Percentiles rank a stretch among this genome's conserved stretches.
These are phyloP conservation scores for Chalaropsis thielavioides DNA, from an alignment of 2,329 filamentous ascomycete species.

Conservation along the genomic window DNA sequence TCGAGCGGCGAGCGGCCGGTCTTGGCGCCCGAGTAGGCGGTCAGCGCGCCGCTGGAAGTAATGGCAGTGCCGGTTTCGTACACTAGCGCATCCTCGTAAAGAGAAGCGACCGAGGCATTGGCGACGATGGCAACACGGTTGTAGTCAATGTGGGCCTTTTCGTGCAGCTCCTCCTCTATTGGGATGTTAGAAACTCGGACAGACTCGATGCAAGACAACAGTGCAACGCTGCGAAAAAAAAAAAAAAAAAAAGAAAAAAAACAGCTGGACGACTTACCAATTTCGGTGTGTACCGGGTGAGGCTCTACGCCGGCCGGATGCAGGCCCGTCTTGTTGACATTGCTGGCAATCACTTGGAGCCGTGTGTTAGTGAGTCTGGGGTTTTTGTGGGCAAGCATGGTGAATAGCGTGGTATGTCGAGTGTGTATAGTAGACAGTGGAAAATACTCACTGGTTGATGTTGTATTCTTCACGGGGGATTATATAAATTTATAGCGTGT, in stretches of 20 bases:
- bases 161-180: constrained; percentile 80
- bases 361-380: constrained; percentile 11
- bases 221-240: not conserved
- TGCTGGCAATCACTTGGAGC: constrained; percentile 37
- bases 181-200: constrained; percentile 18
- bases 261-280: constrained; percentile 38
- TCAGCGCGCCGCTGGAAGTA: constrained; percentile 86
- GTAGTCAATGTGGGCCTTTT: constrained; percentile 97
- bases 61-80: constrained; percentile 98
- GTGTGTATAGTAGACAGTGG: not conserved
- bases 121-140: constrained; percentile 92
- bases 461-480: not conserved
- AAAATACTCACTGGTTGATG: not conserved
- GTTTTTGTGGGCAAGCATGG: not conserved
- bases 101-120: constrained; percentile 86
- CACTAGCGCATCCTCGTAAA: constrained; percentile 93
- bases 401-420: not conserved
- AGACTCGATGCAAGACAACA: not conserved
- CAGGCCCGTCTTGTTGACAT: constrained; percentile 81
- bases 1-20: constrained; percentile 92
- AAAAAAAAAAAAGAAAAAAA: not conserved
- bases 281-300: constrained; percentile 77
- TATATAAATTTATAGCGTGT: not conserved
- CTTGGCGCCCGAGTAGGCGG: constrained; percentile 95
- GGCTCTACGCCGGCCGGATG: constrained; percentile 88